Conservation (phyloP, 2,329 filamentous ascomycete species). For the Aschersonia sp. region DNA sequence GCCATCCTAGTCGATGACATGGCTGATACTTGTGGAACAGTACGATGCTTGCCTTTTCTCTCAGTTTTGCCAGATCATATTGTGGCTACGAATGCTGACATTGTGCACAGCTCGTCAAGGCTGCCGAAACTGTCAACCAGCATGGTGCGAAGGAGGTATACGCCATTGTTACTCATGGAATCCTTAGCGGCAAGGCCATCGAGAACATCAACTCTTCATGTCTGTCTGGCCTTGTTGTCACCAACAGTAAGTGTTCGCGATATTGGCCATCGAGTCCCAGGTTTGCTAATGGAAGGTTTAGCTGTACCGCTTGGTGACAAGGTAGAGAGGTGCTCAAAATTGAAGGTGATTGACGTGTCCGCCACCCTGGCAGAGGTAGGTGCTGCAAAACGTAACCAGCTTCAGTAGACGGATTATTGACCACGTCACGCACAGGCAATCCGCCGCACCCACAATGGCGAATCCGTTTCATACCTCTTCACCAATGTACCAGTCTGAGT, state of each 20-base stretch:
- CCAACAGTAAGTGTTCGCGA: constrained; percentile 47
- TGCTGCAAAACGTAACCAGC: neutral
- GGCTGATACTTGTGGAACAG: constrained; percentile 87
- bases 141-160: constrained; percentile 80
- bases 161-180: constrained; percentile 90
- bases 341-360: constrained; percentile 85
- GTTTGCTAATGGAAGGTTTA: constrained; percentile 11
- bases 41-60: constrained; percentile 8
- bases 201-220: constrained; percentile 70
- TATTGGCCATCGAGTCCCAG: neutral
- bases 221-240: constrained; percentile 69
- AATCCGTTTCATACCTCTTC: constrained; percentile 52
- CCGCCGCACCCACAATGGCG: constrained; percentile 52
- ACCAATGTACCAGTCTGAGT: constrained; percentile 39
- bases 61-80: neutral
- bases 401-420: constrained; percentile 1
- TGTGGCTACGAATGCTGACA: constrained; percentile 1
- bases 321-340: constrained; percentile 60
- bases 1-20: constrained; percentile 97
- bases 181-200: constrained; percentile 77
- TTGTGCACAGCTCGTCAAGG: constrained; percentile 45
- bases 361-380: constrained; percentile 56
- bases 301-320: constrained; percentile 51
- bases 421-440: constrained; percentile 36
- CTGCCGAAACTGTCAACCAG: constrained; percentile 73